Conservation (phyloP, 2,329 filamentous ascomycete genomes). For the Hypoxylon sp. region DNA sequence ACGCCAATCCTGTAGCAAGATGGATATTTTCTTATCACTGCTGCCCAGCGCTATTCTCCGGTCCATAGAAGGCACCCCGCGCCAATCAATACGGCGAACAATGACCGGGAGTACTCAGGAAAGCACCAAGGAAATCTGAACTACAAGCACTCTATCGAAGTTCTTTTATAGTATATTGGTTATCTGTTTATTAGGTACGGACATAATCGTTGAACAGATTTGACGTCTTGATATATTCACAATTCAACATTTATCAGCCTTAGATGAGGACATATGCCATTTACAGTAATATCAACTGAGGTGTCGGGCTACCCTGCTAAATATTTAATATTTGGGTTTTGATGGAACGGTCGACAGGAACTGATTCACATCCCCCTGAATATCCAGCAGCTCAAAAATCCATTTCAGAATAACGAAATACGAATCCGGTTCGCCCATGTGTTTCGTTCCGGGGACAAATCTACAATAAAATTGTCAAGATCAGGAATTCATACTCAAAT, state of each 20-base stretch:
- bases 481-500: not conserved
- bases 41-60: not conserved
- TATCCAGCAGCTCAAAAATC: conserved; percentile 54
- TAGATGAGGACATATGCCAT: not conserved
- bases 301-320: not conserved
- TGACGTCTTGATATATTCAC: not conserved
- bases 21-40: conserved; percentile 21
- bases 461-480: conserved; percentile 34
- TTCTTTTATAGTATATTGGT: not conserved
- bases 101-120: conserved; percentile 9
- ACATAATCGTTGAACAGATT: not conserved
- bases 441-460: conserved; percentile 53
- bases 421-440: conserved; percentile 57
- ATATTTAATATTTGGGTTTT: conserved; percentile 46
- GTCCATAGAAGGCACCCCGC: conserved; percentile 9
- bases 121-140: conserved; percentile 10
- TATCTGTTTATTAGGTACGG: not conserved
- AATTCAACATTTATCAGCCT: not conserved
- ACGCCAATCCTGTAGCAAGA: conserved; percentile 21
- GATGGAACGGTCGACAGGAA: conserved; percentile 51
- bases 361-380: conserved; percentile 48
- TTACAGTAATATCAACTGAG: not conserved
- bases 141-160: no score
- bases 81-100: conserved; percentile 24
- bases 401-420: conserved; percentile 54